phyloP scores from a whole-genome alignment of 139 green algal species.

The Desmodesmus armatus region DNA sequence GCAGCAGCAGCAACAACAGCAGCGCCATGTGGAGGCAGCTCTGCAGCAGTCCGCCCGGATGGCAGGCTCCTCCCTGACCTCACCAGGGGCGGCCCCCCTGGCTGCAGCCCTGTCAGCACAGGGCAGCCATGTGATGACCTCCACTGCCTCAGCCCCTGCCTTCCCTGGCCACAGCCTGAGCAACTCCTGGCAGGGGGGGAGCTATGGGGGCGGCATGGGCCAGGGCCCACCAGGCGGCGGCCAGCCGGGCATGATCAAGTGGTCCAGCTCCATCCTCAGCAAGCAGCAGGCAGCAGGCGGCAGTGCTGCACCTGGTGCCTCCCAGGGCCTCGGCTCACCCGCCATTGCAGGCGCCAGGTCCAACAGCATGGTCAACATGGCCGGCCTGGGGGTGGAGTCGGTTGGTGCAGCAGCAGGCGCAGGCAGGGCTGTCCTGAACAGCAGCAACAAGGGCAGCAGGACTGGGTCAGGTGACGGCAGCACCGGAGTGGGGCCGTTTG shows the following conservation, averaged over 20 bases:
- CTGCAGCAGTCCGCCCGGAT: conserved; percentile 38
- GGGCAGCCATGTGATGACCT: background rate
- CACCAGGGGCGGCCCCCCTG: background rate
- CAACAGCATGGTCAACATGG: too few relatives aligned
- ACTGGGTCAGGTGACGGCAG: too few relatives aligned
- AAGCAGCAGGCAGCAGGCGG: too few relatives aligned
- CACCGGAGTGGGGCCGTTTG: too few relatives aligned
- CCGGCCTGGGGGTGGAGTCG: too few relatives aligned
- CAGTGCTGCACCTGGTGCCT: too few relatives aligned
- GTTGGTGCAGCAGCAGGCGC: too few relatives aligned
- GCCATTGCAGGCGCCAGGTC: too few relatives aligned
- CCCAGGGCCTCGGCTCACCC: too few relatives aligned
- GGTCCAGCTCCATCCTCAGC: conserved; percentile 38
- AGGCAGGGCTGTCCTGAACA: too few relatives aligned
- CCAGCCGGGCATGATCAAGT: conserved; percentile 18
- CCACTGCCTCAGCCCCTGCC: too few relatives aligned
- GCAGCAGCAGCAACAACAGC: conserved; percentile 23
- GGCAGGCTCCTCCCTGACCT: conserved; percentile 8
- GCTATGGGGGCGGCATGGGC: background rate
- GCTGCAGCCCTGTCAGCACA: background rate
- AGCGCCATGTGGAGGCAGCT: background rate
- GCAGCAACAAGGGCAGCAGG: too few relatives aligned
- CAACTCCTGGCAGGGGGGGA: background rate
- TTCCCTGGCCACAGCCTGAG: background rate
- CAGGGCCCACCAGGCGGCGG: background rate